phyloP scores from a whole-genome alignment of 208 protist species.

The Leishmania mexicana region DNA sequence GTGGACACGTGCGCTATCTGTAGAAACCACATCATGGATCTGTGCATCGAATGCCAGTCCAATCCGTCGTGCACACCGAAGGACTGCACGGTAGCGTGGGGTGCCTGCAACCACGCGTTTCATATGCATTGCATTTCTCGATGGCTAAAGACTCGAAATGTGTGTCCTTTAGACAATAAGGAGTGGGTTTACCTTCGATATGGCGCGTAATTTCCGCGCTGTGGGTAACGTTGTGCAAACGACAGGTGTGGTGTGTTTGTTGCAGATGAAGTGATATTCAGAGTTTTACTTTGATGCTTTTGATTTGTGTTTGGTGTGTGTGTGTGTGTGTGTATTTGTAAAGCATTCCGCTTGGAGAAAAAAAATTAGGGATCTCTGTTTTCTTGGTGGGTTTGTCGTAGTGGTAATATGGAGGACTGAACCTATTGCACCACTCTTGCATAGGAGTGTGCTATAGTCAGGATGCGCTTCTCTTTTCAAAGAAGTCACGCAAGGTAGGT shows the following conservation, averaged over 20 bases:
- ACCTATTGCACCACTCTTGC: not conserved
- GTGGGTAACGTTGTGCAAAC: not conserved
- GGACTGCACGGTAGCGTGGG: constrained; percentile 98
- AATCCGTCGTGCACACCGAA: constrained; percentile 91
- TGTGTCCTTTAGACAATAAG: constrained; percentile 97
- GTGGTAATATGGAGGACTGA: not conserved
- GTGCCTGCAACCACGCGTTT: constrained; percentile 98
- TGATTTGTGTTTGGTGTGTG: not conserved
- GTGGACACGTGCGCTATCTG: constrained; percentile 99
- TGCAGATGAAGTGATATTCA: not conserved
- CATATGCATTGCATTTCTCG: constrained; percentile 99
- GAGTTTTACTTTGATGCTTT: not conserved
- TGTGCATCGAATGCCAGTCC: constrained; percentile 98
- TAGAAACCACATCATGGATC: constrained; percentile 99
- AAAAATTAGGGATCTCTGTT: not conserved
- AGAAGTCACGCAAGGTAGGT: not conserved
- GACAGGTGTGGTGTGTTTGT: not conserved
- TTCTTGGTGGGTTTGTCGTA: not conserved
- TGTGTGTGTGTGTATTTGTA: not conserved
- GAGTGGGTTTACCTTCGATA: constrained; percentile 98
- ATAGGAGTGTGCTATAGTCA: not conserved
- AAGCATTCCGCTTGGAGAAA: not conserved
- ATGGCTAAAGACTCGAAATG: constrained; percentile 98
- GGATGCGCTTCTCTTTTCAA: not conserved
- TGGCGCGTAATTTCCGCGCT: constrained; percentile 57